These are phyloP conservation scores for Corylus avellana DNA, from an alignment of 306 rosid genomes.

Conservation along the genomic window DNA sequence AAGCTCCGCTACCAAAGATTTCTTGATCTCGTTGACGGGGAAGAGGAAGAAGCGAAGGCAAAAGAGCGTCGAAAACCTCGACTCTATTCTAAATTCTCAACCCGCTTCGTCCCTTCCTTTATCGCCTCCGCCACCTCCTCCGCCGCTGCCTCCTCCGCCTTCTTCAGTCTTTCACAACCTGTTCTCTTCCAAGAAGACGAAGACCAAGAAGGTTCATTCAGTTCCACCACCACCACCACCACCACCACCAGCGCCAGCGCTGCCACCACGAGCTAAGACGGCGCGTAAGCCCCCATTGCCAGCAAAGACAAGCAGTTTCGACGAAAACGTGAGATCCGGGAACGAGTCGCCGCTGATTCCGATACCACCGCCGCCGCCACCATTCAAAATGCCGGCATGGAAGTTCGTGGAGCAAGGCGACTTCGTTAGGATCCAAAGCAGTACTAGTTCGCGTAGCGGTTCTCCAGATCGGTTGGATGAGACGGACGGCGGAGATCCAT, in stretches of 20 bases:
- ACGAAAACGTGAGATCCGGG: slow-evolving; percentile 35
- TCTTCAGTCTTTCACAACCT: slow-evolving; percentile 53
- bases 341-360: slow-evolving; percentile 56
- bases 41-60: slow-evolving; percentile 70
- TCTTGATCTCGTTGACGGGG: slow-evolving; percentile 43
- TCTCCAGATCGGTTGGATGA: slow-evolving; percentile 55
- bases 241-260: slow-evolving; percentile 18
- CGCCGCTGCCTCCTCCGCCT: slow-evolving; percentile 46
- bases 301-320: slow-evolving; percentile 32
- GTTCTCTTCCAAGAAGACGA: slow-evolving; percentile 54
- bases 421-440: slow-evolving; percentile 68
- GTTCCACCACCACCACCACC: slow-evolving; percentile 13
- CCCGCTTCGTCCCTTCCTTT: slow-evolving; percentile 17
- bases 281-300: slow-evolving; percentile 24
- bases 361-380: slow-evolving; percentile 74
- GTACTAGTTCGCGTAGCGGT: slow-evolving; percentile 52
- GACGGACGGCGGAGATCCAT: slow-evolving; percentile 31
- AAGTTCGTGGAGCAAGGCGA: slow-evolving; percentile 65
- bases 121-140: slow-evolving; percentile 34
- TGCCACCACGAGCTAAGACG: slow-evolving; percentile 1
- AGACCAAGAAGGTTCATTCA: slow-evolving; percentile 38
- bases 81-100: slow-evolving; percentile 36
- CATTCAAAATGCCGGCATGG: slow-evolving; percentile 57
- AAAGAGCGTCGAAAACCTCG: slow-evolving; percentile 58
- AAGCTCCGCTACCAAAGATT: slow-evolving; percentile 52